These are phyloP conservation scores for Myxozyma lipomycoides DNA, from an alignment of 805 yeast species.

Conservation along the genomic window DNA sequence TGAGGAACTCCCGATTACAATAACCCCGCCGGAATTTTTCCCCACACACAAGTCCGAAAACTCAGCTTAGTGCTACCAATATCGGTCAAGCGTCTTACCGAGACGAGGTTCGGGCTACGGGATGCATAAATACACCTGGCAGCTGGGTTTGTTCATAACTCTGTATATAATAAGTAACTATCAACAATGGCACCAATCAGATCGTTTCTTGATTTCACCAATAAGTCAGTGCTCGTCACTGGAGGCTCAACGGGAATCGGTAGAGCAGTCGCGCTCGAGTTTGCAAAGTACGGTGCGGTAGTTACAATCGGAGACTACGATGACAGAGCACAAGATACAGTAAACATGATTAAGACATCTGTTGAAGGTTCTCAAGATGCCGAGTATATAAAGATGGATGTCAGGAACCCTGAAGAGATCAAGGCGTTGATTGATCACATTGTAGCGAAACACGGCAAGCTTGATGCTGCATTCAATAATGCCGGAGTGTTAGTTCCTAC, in stretches of 20 bases:
- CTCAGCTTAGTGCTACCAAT: too few species aligned
- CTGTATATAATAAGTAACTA: too few species aligned
- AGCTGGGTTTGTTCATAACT: too few species aligned
- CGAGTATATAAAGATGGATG: not conserved
- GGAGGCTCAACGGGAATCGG: not conserved
- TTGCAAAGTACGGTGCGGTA: not conserved
- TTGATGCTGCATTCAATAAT: constrained; percentile 79
- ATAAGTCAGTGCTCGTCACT: not conserved
- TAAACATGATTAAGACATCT: not conserved
- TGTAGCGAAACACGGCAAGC: constrained; percentile 62
- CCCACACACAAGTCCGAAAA: too few species aligned
- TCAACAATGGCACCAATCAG: not conserved
- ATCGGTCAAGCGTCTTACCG: too few species aligned
- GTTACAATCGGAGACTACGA: not conserved
- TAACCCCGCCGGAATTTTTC: too few species aligned
- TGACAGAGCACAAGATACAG: not conserved
- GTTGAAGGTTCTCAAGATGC: not conserved
- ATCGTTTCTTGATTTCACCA: not conserved
- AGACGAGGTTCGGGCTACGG: too few species aligned
- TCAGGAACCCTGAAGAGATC: constrained; percentile 24
- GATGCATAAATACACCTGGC: too few species aligned
- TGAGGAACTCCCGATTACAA: too few species aligned
- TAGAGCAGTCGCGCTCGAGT: not conserved
- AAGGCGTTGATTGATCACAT: constrained; percentile 47
- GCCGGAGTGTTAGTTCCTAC: constrained; percentile 62